Evolutionary conservation across 768 basidiomycete genomes (phyloP).

Genomic region (Podaxis sp.): DNA sequence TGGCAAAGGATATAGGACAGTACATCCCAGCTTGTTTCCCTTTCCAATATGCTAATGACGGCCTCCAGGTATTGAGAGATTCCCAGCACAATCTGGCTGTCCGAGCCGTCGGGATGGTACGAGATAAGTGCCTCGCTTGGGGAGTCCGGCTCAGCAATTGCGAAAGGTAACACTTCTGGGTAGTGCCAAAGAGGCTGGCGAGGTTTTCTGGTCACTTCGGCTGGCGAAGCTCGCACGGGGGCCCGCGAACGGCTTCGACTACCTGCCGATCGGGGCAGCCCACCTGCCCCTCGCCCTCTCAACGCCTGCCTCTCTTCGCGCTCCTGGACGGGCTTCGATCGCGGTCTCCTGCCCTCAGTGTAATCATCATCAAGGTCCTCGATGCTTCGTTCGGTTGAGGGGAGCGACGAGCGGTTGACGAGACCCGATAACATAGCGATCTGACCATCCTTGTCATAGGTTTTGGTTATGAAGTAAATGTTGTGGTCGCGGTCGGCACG

Average conservation of each 20-base stretch:
- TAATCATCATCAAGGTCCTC: slow-evolving; percentile 21
- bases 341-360: slow-evolving; percentile 40
- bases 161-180: slow-evolving; percentile 66
- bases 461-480: slow-evolving; percentile 62
- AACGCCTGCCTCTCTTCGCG: slow-evolving; percentile 51
- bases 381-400: slow-evolving; percentile 18
- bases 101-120: slow-evolving; percentile 53
- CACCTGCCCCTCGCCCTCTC: slow-evolving; percentile 48
- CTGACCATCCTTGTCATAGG: slow-evolving; percentile 58
- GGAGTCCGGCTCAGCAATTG: slow-evolving; percentile 51
- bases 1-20: slow-evolving; percentile 90
- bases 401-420: slow-evolving; percentile 50
- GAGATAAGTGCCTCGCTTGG: slow-evolving; percentile 70
- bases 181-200: slow-evolving; percentile 62
- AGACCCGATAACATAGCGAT: slow-evolving; percentile 59
- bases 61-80: slow-evolving; percentile 71
- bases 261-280: slow-evolving; percentile 42
- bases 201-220: slow-evolving; percentile 33
- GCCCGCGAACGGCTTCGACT: slow-evolving; percentile 68
- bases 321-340: slow-evolving; percentile 50
- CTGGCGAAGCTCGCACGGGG: slow-evolving; percentile 26
- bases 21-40: slow-evolving; percentile 88
- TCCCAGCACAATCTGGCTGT: slow-evolving; percentile 53
- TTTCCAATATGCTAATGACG: slow-evolving; percentile 64
- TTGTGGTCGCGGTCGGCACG: slow-evolving; percentile 90